Base-by-base conservation (phyloP, 441 rosid species). In the Rhodomyrtus psidioides region DNA sequence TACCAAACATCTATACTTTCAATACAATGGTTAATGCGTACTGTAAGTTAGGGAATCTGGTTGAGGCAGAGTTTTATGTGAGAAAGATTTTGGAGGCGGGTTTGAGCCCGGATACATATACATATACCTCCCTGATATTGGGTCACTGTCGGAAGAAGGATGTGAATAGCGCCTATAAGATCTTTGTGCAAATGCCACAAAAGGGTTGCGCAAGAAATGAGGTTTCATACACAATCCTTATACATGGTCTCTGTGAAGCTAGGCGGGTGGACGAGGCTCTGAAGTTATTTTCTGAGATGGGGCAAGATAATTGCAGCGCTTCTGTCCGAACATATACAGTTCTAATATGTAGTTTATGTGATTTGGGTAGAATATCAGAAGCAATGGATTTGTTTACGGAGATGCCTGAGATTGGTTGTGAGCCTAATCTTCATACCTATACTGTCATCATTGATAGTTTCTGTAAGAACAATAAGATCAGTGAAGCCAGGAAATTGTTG, bases 21-120 rank as follows among this genome's bases (percentile, higher is more conserved):
- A 96, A 96, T 86, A 94, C 96, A 6, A 92, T 96, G 98, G 93
- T 96, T 55, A 92, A 93, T 88, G 98, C 88, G 51, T 95, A 91
- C 90, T 95, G 98, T 84, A 94, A 95, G 91, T 13, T 93, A 42
- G 98, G 97, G 82, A 93, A 96, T 90, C 89, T 96, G 70, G 93
- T 74, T 26, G 93, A 89, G 92, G 98, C 96, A 14, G 89, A 90
- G 86, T 56, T 83, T 62, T 96, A 93, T 87, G 91, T 92, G 82
- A 92, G 92, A 85, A 94, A 90, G 94, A 94, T 96, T 83, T 87
- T 91, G 86, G 94, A 91, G 90, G 94, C 89, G 5, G 98, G 98
- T 1, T 84, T 93, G 89, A 86, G 86, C 21, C 96, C 93, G 12
- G 98, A 95, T 91, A 91, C 94, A 0, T 93, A 94, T 89, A 93